Evolutionary conservation across 2,329 filamentous ascomycete species (phyloP), one percentile per base, ranked within the genome.

Genomic region (Didymella segeticola): DNA sequence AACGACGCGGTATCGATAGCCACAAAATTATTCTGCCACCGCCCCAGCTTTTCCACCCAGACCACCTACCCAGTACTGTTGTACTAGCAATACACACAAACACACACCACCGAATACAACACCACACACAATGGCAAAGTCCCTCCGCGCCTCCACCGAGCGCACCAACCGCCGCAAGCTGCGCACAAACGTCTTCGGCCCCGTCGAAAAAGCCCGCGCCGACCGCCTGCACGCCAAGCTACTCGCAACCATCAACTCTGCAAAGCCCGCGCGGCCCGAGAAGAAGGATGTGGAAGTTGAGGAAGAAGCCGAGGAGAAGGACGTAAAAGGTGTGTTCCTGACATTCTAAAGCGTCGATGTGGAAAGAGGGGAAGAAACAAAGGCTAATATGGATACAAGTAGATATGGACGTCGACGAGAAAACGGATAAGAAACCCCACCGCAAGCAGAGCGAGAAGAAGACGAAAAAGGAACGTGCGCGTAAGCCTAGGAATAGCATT

Each of bases 181-280:
- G 61, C 93, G 93, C 75, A 81, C 85, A 62, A 86, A 86, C 61
- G 89, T 97, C 62, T 97, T 96, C 77, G 90, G 89, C 1, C 93
- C 93, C 14, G 86, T 87, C 49, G 91, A 93, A 74, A 80, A 83
- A 66, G 92, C 89, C 38, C 86, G 93, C 64, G 88, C 87, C 47
- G 88, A 93, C 76, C 88, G 93, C 62, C 85, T 97, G 29, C 91
- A 91, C 31, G 89, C 90, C 57, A 96, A 95, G 78, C 82, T 97
- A 56, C 82, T 93, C 69, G 91, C 93, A 73, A 75, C 96, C 65
- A 89, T 89, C 39, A 82, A 87, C 52, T 87, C 92, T 70, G 87
- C 90, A 56, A 91, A 89, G 74, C 87, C 89, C 43, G 70, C 71
- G 19, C 60, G 53, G 19, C 56, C 63, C 47, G 54, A 58, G 47